A percentile compares a stretch with the other conserved stretches of the same genome.
Conservation (phyloP, 2,329 filamentous ascomycete genomes). For the Zymoseptoria tritici region DNA sequence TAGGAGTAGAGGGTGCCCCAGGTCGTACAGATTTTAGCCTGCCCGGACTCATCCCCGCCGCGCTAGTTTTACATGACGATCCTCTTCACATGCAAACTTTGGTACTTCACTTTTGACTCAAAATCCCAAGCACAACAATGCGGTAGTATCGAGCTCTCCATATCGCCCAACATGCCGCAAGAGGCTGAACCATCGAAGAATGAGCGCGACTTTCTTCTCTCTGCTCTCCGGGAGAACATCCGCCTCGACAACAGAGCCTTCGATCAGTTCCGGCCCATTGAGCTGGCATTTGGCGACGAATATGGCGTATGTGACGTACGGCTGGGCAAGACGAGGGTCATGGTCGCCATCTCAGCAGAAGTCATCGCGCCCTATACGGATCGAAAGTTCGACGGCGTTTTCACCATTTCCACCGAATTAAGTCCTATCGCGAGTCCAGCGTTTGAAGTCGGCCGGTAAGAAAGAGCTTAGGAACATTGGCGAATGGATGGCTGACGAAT, state of each 20-base stretch:
- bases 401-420: conserved; percentile 85
- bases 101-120: background rate
- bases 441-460: conserved; percentile 73
- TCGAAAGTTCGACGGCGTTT: conserved; percentile 90
- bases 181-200: conserved; percentile 85
- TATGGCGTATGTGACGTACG: conserved; percentile 83
- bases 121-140: background rate
- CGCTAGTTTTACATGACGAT: background rate
- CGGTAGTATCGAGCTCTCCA: background rate
- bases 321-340: conserved; percentile 83
- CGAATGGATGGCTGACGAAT: conserved; percentile 56
- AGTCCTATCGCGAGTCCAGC: conserved; percentile 86
- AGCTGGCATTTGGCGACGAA: conserved; percentile 78
- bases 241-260: conserved; percentile 77
- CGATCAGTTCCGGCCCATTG: conserved; percentile 70
- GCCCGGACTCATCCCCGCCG: background rate
- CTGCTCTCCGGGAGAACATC: conserved; percentile 72
- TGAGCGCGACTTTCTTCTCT: conserved; percentile 76
- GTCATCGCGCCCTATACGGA: conserved; percentile 79
- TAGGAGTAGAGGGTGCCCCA: background rate
- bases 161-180: conserved; percentile 62
- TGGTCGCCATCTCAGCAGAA: conserved; percentile 80
- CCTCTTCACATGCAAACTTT: conserved; percentile 2
- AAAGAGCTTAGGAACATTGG: conserved; percentile 21
- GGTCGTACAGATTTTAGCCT: background rate